Evolutionary conservation across 768 basidiomycete species (phyloP).

Genomic region (Rhodosporidiobolus sp.): DNA sequence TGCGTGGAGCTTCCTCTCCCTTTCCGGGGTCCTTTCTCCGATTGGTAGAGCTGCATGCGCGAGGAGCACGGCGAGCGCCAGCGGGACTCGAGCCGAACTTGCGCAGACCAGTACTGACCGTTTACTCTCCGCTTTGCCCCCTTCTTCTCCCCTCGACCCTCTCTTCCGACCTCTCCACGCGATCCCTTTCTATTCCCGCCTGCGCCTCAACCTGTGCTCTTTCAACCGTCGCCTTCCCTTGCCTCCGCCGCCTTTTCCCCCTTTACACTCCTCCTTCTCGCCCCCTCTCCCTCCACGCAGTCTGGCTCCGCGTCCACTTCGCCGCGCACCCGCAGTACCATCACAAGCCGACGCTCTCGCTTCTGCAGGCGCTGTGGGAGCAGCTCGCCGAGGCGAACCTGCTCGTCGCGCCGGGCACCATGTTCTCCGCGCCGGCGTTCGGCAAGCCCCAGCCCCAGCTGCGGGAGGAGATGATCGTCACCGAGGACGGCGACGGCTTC

Average conservation of each 20-base stretch:
- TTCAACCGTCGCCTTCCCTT: neutral
- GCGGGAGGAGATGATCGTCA: neutral
- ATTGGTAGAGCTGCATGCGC: neutral
- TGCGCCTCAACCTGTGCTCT: too few relatives aligned
- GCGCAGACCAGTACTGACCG: too few relatives aligned
- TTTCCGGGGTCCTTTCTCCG: neutral
- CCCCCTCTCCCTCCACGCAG: neutral
- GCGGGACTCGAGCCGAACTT: too few relatives aligned
- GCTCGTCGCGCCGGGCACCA: slow-evolving; percentile 62
- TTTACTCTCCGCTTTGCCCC: too few relatives aligned
- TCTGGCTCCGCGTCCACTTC: slow-evolving; percentile 65
- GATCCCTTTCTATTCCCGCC: too few relatives aligned
- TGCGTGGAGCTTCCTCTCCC: slow-evolving; percentile 46
- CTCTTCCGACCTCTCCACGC: too few relatives aligned
- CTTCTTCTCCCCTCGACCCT: too few relatives aligned
- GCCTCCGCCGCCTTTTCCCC: too few relatives aligned
- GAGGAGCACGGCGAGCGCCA: too few relatives aligned
- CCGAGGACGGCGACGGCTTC: slow-evolving; percentile 18
- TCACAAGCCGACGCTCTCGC: slow-evolving; percentile 47
- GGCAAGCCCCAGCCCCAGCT: slow-evolving; percentile 32
- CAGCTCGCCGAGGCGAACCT: slow-evolving; percentile 63
- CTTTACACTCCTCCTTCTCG: neutral
- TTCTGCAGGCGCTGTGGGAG: slow-evolving; percentile 60
- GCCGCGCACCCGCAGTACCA: slow-evolving; percentile 56
- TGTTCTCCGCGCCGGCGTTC: slow-evolving; percentile 44